Conservation (phyloP, 1,284 basidiomycete genomes). For the Trametes polyzona region DNA sequence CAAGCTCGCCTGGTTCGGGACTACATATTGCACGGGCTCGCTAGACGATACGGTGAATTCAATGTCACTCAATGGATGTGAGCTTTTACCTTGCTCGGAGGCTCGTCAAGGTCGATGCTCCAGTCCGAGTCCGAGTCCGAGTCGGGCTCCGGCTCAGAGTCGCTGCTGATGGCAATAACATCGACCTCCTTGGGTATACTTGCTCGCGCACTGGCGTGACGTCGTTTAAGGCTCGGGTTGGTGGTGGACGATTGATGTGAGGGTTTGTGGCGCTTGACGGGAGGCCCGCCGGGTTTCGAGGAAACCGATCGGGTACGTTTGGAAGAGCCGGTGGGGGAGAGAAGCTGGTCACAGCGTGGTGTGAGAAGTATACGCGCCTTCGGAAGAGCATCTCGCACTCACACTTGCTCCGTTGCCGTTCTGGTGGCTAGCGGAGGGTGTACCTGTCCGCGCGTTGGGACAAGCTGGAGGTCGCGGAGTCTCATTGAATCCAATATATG, state of each 20-base stretch:
- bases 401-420: too few species aligned
- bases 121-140: neutral
- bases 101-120: neutral
- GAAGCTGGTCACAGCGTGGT: neutral
- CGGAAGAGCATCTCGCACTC: too few species aligned
- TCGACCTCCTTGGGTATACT: neutral
- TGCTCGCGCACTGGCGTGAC: neutral
- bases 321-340: neutral
- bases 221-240: constrained; percentile 4
- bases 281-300: neutral
- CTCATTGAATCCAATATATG: constrained; percentile 16
- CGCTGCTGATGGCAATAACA: constrained; percentile 7
- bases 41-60: neutral
- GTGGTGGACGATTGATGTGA: neutral
- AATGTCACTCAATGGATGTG: neutral
- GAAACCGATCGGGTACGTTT: neutral
- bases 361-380: too few species aligned
- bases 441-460: too few species aligned
- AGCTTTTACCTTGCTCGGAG: neutral
- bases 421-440: too few species aligned
- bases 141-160: neutral
- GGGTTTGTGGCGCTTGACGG: constrained; percentile 4
- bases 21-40: too few species aligned
- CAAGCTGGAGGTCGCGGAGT: neutral
- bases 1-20: too few species aligned